Evolutionary conservation across 306 rosid species (phyloP), one percentile per base, ranked within the genome.

Genomic region (Citrullus amarus): DNA sequence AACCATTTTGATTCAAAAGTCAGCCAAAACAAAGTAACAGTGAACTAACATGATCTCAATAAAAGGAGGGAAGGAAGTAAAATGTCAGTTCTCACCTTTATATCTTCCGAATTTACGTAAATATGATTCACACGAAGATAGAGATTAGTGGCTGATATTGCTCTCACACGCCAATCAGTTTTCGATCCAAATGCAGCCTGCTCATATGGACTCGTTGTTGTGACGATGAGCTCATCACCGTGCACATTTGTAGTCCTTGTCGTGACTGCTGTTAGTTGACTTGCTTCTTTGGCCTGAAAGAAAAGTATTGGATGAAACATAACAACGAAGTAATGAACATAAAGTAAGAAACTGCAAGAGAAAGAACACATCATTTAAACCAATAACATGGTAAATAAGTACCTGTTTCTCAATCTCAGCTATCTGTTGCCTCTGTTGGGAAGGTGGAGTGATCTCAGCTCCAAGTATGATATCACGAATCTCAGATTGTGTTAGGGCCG

Each of bases 161-260:
- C 98, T 80, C 99, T 88, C 83, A 96, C 99, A 92, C 99, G 99
- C 99, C 99, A 96, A 79, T 96, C 99, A 56, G 99, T 96, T 87
- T 96, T 96, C 8, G 99, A 92, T 62, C 93, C 96, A 90, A 87
- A 92, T 46, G 92, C 96, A 80, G 90, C 86, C 88, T 91, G 96
- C 90, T 96, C 99, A 75, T 96, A 96, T 14, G 99, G 99, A 88
- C 98, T 96, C 13, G 98, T 96, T 50, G 99, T 96, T 46, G 97
- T 92, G 58, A 92, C 98, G 79, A 96, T 91, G 54, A 96, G 97
- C 80, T 91, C 97, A 81, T 92, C 98, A 82, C 99, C 99, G 36
- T 91, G 97, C 75, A 92, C 97, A 85, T 96, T 96, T 16, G 97
- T 91, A 25, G 99, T 96, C 81, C 75, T 91, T 2, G 99, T 96